Evolutionary conservation across 805 yeast genomes (phyloP), one percentile per base, ranked within the genome.

Genomic region (Debaryomyces castellii): DNA sequence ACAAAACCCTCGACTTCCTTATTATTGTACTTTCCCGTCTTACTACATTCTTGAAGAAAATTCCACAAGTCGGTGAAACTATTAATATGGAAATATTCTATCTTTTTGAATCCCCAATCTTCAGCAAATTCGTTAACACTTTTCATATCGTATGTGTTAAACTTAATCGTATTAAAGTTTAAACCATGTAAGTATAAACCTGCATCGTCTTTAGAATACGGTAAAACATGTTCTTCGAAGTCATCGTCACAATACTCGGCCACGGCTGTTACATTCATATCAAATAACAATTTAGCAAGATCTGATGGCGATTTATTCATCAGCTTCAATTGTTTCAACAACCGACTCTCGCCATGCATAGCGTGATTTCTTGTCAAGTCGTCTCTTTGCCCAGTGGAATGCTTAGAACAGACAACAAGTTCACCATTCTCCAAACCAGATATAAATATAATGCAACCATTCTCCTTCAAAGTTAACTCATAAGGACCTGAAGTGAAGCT

Each of bases 1-100:
- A 94, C 99, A 69, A 92, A 94, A 0, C 99, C 99, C 67, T 94
- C 99, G 6, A 88, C 77, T 52, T 89, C 97, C 32, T 74, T 69
- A 1, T 79, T 82, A 1, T 86, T 68, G 64, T 81, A 89, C 1
- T 82, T 74, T 0, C 98, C 98, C 0, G 85, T 79, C 45, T 74
- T 65, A 0, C 85, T 77, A 45, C 83, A 75, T 0, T 71, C 69
- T 3, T 81, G 77, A 21, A 91, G 63, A 53, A 84, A 85, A 1
- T 45, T 45, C 51, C 75, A 64, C 18, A 89, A 64, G 1, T 69
- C 65, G 0, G 58, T 58, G 28, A 81, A 61, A 4, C 67, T 64
- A 0, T 65, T 58, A 21, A 73, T 67, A 1, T 54, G 51, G 16
- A 81, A 57, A 47, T 64, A 82, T 0, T 82, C 76, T 1, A 87